A percentile compares a stretch with the other conserved stretches of the same genome.
Conservation (phyloP, 192 early-diverging fungal genomes). For the Coemansia guatemalensis region DNA sequence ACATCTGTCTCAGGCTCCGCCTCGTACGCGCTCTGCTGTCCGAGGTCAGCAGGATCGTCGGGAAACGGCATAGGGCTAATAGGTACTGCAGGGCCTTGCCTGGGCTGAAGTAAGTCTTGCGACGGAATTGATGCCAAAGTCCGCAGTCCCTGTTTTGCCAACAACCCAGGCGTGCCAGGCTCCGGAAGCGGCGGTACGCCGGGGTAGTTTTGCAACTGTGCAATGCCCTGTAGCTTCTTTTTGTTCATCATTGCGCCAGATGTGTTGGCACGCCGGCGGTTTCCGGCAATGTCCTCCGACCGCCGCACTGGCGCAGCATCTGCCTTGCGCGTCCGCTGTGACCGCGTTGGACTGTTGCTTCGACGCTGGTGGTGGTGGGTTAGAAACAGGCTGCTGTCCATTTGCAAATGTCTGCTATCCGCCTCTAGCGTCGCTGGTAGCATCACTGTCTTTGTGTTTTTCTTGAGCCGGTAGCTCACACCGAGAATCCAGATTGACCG, state of each 20-base stretch:
- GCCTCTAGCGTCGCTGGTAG: conserved; percentile 44
- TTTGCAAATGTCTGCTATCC: conserved; percentile 43
- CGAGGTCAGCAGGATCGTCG: conserved; percentile 26
- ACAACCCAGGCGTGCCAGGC: conserved; percentile 15
- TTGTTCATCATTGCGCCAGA: conserved; percentile 53
- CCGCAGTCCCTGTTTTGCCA: conserved; percentile 28
- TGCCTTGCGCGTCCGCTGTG: conserved; percentile 26
- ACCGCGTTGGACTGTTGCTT: conserved; percentile 39
- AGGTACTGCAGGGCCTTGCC: conserved; percentile 13
- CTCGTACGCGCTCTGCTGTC: conserved; percentile 1
- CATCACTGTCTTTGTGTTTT: conserved; percentile 46
- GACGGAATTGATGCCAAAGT: conserved; percentile 51
- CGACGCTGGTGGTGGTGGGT: conserved; percentile 52
- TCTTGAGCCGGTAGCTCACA: conserved; percentile 47
- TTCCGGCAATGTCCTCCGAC: conserved; percentile 37
- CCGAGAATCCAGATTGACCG: conserved; percentile 54
- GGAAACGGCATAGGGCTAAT: conserved; percentile 52
- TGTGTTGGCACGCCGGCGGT: conserved; percentile 50
- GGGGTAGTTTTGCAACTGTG: conserved; percentile 45
- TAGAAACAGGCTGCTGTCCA: conserved; percentile 51
- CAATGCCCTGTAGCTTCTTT: conserved; percentile 52
- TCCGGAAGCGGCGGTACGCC: conserved; percentile 37
- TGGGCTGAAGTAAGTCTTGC: conserved; percentile 39
- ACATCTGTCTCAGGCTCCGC: conserved; percentile 1
- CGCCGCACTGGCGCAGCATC: conserved; percentile 38